Conservation (phyloP, 2,329 filamentous ascomycete species). For the Cordyceps javanica region DNA sequence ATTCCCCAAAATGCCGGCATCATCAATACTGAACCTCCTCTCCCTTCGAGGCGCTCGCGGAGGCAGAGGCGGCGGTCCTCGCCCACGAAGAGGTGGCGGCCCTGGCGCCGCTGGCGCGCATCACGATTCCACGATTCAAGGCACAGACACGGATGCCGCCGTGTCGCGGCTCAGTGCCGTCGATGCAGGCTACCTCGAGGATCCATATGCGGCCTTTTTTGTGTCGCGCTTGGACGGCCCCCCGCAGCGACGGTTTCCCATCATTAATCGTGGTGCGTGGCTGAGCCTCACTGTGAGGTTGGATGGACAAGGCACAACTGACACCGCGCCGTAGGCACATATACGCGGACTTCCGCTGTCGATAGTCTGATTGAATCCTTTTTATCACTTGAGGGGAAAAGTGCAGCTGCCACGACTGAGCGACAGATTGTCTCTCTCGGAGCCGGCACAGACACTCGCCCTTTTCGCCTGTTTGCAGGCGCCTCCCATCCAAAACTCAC, state of each 20-base stretch:
- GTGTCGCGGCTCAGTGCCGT: conserved; percentile 86
- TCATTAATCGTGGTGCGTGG: conserved; percentile 81
- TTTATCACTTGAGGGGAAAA: conserved; percentile 37
- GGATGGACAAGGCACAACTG: neutral
- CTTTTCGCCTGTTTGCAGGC: conserved; percentile 63
- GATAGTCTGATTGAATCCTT: conserved; percentile 72
- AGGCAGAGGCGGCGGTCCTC: conserved; percentile 31
- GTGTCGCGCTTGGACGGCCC: conserved; percentile 44
- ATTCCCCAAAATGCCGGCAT: conserved; percentile 53
- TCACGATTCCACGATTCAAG: conserved; percentile 68
- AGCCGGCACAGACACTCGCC: conserved; percentile 87
- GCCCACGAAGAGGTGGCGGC: conserved; percentile 29
- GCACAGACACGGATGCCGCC: conserved; percentile 87
- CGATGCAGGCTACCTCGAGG: conserved; percentile 73
- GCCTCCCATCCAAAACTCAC: conserved; percentile 39
- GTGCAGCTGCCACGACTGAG: conserved; percentile 19
- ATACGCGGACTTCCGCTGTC: conserved; percentile 78
- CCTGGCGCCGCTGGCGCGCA: conserved; percentile 35
- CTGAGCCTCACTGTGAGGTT: neutral
- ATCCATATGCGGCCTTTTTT: conserved; percentile 70
- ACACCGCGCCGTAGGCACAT: conserved; percentile 60
- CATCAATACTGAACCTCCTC: conserved; percentile 73
- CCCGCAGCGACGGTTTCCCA: conserved; percentile 64
- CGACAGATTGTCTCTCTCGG: conserved; percentile 88
- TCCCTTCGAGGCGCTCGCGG: conserved; percentile 44